Percentiles rank a stretch among this genome's conserved stretches.
Evolutionary conservation across 2,329 filamentous ascomycete genomes (phyloP).

Genomic region (Xenoacremonium recifei): DNA sequence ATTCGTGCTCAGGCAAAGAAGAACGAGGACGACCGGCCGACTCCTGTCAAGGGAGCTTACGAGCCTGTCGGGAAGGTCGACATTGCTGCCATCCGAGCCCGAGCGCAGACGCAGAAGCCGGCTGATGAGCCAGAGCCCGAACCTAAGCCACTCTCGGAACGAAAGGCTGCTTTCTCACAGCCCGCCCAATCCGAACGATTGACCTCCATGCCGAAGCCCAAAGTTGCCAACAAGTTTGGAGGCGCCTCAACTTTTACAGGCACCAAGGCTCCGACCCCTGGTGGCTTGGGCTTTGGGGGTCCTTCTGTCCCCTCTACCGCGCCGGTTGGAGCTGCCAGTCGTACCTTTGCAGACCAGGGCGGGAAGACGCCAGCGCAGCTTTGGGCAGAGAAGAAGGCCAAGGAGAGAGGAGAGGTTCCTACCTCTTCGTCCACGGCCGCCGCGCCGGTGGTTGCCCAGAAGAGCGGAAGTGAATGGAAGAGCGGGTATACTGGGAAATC

Average conservation of each 20-base stretch:
- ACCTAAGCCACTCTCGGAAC: constrained; percentile 67
- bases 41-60: constrained; percentile 87
- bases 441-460: constrained; percentile 63
- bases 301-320: constrained; percentile 53
- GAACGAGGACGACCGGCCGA: constrained; percentile 74
- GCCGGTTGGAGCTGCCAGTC: constrained; percentile 77
- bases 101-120: constrained; percentile 64
- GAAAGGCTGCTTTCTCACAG: constrained; percentile 69
- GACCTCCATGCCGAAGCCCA: constrained; percentile 88
- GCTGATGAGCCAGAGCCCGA: constrained; percentile 35
- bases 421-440: constrained; percentile 41
- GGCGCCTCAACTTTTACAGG: constrained; percentile 71
- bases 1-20: constrained; percentile 74
- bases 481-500: constrained; percentile 87
- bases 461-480: constrained; percentile 80
- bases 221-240: constrained; percentile 87
- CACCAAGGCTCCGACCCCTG: constrained; percentile 84
- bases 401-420: constrained; percentile 54
- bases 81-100: constrained; percentile 88
- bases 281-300: constrained; percentile 62
- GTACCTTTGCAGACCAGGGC: constrained; percentile 90
- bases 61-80: constrained; percentile 96
- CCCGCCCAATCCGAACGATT: constrained; percentile 69
- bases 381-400: constrained; percentile 97
- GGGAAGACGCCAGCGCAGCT: constrained; percentile 96